Evolutionary conservation across 2,329 filamentous ascomycete species (phyloP).

Genomic region (Drechslera avenae): DNA sequence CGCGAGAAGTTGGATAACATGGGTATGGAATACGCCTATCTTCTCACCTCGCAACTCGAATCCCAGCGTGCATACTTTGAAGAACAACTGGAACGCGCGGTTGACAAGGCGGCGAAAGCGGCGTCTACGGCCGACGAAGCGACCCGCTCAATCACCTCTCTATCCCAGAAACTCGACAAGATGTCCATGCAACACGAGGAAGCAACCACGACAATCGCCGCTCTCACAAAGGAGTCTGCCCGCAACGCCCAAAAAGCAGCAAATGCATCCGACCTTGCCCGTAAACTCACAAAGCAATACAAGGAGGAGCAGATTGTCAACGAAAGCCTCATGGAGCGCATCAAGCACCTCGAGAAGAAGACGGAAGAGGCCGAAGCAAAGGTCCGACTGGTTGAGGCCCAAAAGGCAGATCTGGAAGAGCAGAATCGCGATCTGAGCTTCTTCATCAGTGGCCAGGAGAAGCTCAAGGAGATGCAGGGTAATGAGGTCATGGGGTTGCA

Average conservation of each 20-base stretch:
- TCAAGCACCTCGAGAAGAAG: conserved; percentile 69
- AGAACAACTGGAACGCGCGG: conserved; percentile 85
- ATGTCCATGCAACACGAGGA: conserved; percentile 62
- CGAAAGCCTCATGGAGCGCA: conserved; percentile 79
- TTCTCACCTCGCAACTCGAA: conserved; percentile 90
- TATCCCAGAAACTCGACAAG: conserved; percentile 56
- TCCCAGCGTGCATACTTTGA: conserved; percentile 93
- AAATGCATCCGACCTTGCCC: conserved; percentile 76
- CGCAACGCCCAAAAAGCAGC: conserved; percentile 61
- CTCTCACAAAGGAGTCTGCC: conserved; percentile 73
- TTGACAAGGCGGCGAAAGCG: conserved; percentile 83
- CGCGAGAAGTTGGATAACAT: conserved; percentile 76
- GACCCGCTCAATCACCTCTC: conserved; percentile 54
- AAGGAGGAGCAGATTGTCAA: conserved; percentile 88
- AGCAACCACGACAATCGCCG: conserved; percentile 62
- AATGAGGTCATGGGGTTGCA: conserved; percentile 70
- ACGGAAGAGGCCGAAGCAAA: conserved; percentile 60
- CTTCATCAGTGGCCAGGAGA: conserved; percentile 84
- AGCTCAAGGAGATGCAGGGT: conserved; percentile 71
- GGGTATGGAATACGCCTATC: conserved; percentile 90
- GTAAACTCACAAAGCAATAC: conserved; percentile 74
- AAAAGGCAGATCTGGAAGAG: conserved; percentile 77
- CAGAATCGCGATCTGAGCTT: conserved; percentile 86
- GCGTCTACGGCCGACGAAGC: conserved; percentile 69
- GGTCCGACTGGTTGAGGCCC: conserved; percentile 45